Percentiles rank a stretch among this genome's conserved stretches.
These are phyloP conservation scores for Kewa caespitosa DNA, from an alignment of 179 eudicot species.

Conservation along the genomic window DNA sequence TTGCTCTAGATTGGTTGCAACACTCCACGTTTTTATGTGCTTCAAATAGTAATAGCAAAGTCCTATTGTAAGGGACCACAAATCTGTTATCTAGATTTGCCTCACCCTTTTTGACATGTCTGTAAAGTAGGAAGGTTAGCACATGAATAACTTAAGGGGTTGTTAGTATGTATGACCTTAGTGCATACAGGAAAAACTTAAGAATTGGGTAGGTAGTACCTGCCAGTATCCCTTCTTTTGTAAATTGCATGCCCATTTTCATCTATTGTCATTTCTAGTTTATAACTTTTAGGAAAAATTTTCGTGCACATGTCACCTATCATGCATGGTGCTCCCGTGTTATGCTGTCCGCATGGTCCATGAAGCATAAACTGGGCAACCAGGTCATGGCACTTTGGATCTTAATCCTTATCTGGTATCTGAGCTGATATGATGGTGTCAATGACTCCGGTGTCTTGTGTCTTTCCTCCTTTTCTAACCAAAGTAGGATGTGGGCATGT, in stretches of 20 bases:
- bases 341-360: background rate
- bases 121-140: too few relatives aligned
- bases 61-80: background rate
- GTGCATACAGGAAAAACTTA: background rate
- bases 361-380: background rate
- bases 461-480: background rate
- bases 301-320: background rate
- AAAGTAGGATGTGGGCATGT: constrained; percentile 15
- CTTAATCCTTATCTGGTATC: background rate
- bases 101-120: background rate
- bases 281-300: background rate
- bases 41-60: background rate
- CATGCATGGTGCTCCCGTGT: background rate
- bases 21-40: background rate
- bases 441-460: background rate
- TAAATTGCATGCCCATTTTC: background rate
- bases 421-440: constrained; percentile 22
- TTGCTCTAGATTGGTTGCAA: background rate
- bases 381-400: background rate
- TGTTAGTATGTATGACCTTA: too few relatives aligned
- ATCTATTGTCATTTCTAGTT: background rate
- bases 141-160: too few relatives aligned
- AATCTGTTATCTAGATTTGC: background rate
- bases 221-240: background rate
- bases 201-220: too few relatives aligned